Conservation (phyloP, 148 eudicot genomes). For the Rhododendron simsii region DNA sequence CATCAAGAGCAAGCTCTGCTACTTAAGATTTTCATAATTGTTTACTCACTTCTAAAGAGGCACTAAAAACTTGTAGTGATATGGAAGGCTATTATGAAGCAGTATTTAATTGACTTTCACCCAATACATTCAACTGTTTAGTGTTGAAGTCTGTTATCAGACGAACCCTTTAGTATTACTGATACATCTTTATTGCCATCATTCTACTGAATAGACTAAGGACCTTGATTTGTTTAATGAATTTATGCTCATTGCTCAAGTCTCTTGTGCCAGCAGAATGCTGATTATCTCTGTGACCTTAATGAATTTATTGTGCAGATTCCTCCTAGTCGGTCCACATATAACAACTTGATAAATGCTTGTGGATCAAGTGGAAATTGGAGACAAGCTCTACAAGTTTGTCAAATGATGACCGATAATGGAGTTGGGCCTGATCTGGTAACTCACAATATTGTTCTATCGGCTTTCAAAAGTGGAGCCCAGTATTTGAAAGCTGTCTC, state of each 20-base stretch:
- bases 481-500: constrained; percentile 84
- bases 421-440: constrained; percentile 97
- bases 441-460: constrained; percentile 85
- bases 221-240: constrained; percentile 1
- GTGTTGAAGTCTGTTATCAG: background rate
- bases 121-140: background rate
- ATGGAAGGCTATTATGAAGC: background rate
- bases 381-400: constrained; percentile 88
- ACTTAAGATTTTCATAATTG: background rate
- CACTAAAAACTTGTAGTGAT: background rate
- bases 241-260: constrained; percentile 34
- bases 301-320: constrained; percentile 43
- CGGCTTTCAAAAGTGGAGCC: constrained; percentile 83
- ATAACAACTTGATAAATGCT: constrained; percentile 90
- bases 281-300: background rate
- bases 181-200: background rate
- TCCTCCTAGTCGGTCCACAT: constrained; percentile 85
- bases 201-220: background rate
- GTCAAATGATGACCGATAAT: constrained; percentile 90
- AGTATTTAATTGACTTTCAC: background rate
- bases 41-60: background rate
- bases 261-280: background rate
- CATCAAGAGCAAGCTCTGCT: background rate
- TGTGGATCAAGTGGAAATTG: constrained; percentile 98
- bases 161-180: background rate